Evolutionary conservation across 108 stramenopile genomes (phyloP).

Genomic region (Schizochytrium sp.): DNA sequence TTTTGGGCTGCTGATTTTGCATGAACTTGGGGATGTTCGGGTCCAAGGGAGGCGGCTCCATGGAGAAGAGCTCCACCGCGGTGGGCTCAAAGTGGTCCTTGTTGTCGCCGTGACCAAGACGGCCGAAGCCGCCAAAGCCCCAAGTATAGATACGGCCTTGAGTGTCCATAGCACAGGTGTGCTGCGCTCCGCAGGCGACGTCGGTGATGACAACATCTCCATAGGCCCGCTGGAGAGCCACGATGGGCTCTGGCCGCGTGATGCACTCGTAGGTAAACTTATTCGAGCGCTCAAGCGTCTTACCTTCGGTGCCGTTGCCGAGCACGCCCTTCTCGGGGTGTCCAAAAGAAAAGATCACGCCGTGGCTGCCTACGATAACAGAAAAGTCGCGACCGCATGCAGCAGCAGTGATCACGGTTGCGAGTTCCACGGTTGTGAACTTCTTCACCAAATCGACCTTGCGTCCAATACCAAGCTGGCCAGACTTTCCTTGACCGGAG

Average conservation of each 20-base stretch:
- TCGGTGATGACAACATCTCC: slow-evolving; percentile 16
- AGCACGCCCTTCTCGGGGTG: slow-evolving; percentile 50
- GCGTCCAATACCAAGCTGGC: slow-evolving; percentile 49
- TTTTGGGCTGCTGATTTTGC: slow-evolving; percentile 55
- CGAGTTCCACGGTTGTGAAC: slow-evolving; percentile 31
- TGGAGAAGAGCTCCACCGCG: slow-evolving; percentile 51
- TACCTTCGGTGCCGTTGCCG: slow-evolving; percentile 57
- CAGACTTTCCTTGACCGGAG: slow-evolving; percentile 25
- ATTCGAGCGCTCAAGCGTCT: slow-evolving; percentile 29
- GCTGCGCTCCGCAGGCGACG: slow-evolving; percentile 75
- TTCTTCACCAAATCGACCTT: slow-evolving; percentile 51
- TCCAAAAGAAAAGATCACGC: slow-evolving; percentile 42
- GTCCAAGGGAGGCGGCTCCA: slow-evolving; percentile 42
- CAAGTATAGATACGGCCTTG: slow-evolving; percentile 71
- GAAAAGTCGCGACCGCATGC: slow-evolving; percentile 28
- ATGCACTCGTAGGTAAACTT: slow-evolving; percentile 16
- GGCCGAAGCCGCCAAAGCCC: slow-evolving; percentile 72
- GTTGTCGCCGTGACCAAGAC: slow-evolving; percentile 70
- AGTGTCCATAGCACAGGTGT: slow-evolving; percentile 70
- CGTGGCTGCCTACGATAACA: slow-evolving; percentile 54
- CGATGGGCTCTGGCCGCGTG: slow-evolving; percentile 28
- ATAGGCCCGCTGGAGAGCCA: slow-evolving; percentile 26
- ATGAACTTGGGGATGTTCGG: slow-evolving; percentile 57
- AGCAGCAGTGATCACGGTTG: slow-evolving; percentile 4
- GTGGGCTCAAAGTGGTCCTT: slow-evolving; percentile 28